Conservation (phyloP, 2,329 filamentous ascomycete genomes). For the Bisporella sp. region DNA sequence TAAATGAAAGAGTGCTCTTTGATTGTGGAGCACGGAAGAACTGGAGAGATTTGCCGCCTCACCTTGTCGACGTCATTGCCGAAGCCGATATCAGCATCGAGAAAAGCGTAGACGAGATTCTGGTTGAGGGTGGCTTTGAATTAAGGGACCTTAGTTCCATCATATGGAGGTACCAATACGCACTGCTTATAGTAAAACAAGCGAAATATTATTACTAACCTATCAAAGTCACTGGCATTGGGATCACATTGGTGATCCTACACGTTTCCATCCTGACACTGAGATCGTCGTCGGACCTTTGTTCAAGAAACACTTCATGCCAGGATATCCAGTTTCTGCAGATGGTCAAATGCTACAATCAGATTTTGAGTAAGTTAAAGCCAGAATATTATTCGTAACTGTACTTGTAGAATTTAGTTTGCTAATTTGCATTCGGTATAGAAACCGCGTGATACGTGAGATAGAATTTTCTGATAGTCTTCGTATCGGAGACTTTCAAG, state of each 20-base stretch:
- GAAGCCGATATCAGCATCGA: constrained; percentile 21
- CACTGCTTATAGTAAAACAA: too few relatives aligned
- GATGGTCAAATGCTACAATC: background rate
- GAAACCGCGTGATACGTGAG: constrained; percentile 2
- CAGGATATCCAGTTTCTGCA: background rate
- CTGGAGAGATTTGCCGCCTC: background rate
- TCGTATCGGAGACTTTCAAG: constrained; percentile 36
- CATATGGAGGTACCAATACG: constrained; percentile 18
- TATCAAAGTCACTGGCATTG: constrained; percentile 34
- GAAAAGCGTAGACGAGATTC: background rate
- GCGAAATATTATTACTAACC: too few relatives aligned
- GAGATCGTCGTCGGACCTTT: constrained; percentile 45
- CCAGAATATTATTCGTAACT: background rate
- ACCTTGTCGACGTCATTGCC: background rate
- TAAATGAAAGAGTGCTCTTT: background rate
- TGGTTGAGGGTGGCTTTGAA: background rate
- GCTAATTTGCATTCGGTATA: too few relatives aligned
- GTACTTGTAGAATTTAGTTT: background rate
- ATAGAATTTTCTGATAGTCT: constrained; percentile 23
- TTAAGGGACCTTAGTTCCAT: too few relatives aligned
- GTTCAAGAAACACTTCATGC: constrained; percentile 22
- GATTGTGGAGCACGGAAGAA: background rate
- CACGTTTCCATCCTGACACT: constrained; percentile 36
- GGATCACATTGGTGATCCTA: constrained; percentile 45
- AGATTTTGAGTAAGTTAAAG: background rate